Evolutionary conservation across 441 rosid species (phyloP), one percentile per base, ranked within the genome.

Genomic region (Metrosideros polymorpha): DNA sequence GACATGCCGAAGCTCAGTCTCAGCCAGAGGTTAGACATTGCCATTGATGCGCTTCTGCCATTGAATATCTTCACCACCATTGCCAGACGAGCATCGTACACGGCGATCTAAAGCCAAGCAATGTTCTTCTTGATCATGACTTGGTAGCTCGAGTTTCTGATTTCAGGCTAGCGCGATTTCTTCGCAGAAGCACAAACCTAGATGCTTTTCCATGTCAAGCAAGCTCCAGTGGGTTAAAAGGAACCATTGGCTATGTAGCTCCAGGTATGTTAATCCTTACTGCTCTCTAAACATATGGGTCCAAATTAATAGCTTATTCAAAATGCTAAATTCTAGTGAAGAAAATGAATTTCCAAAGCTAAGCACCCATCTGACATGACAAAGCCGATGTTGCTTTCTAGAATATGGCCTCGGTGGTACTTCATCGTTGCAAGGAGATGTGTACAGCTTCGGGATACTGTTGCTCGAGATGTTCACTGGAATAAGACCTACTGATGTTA

Each of bases 31-130:
- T 63, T 94, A 49, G 89, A 91, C 45, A 85, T 92, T 83, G 90
- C 89, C 43, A 89, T 92, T 76, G 95, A 93, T 85, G 86, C 89
- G 93, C 94, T 9, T 75, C 57, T 25, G 94, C 94, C n/a, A 53
- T 93, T 82, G 95, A 93, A 82, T 93, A 94, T 88, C 87, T 93
- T 51, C 96, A 94, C 87, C 87, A 92, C 84, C 93, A 91, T 75
- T 90, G 89, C 89, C 89, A 90, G 59, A 75, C 83, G 53, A 91
- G 91, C 19, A 89, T 92, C 22, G 90, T 92, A 45, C 97, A 94
- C 76, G 92, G 96, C 83, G 97, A 94, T 82, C 85, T 94, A 86
- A 94, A 91, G 88, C 94, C 94, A 4, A 91, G 89, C 90, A 94
- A 94, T 75, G 85, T 93, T 59, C 92, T 93, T 85, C 35, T 94